phyloP scores from a whole-genome alignment of 345 rosid genomes.

The Corchorus olitorius region DNA sequence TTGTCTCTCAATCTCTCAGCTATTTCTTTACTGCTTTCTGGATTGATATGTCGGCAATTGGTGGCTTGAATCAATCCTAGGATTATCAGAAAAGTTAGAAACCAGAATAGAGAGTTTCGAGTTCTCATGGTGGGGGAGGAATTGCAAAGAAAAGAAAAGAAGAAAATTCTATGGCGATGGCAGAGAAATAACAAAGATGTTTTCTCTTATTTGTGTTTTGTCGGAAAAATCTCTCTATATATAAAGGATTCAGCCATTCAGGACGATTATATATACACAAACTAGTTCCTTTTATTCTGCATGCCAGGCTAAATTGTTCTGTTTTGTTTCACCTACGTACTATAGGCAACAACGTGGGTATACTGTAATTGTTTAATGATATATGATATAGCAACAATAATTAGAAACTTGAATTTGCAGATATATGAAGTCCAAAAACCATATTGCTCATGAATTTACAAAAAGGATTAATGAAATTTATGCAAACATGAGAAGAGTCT shows the following conservation, averaged over 20 bases:
- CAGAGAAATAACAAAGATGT: background rate
- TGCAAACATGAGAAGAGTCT: background rate
- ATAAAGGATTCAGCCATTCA: constrained; percentile 1
- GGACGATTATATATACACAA: no score
- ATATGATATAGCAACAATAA: background rate
- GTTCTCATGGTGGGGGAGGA: constrained; percentile 18
- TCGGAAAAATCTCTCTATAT: background rate
- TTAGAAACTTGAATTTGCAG: background rate
- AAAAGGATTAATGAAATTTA: background rate
- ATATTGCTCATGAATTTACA: background rate
- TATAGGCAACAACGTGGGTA: no score
- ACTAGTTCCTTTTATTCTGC: no score
- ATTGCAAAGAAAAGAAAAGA: background rate
- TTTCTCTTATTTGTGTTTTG: background rate
- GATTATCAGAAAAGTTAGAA: constrained; percentile 17
- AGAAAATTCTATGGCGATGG: background rate
- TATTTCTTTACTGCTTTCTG: constrained; percentile 8
- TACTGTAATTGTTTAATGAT: no score
- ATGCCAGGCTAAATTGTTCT: no score
- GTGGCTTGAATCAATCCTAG: constrained; percentile 9
- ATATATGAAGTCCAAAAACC: background rate
- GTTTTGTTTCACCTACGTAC: no score
- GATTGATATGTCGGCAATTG: constrained; percentile 20
- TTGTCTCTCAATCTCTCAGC: constrained; percentile 11
- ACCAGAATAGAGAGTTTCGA: background rate